Percentiles rank a stretch among this genome's conserved stretches.
These are phyloP conservation scores for Penicillium samsonianum DNA, from an alignment of 495 filamentous ascomycete genomes.

Conservation along the genomic window DNA sequence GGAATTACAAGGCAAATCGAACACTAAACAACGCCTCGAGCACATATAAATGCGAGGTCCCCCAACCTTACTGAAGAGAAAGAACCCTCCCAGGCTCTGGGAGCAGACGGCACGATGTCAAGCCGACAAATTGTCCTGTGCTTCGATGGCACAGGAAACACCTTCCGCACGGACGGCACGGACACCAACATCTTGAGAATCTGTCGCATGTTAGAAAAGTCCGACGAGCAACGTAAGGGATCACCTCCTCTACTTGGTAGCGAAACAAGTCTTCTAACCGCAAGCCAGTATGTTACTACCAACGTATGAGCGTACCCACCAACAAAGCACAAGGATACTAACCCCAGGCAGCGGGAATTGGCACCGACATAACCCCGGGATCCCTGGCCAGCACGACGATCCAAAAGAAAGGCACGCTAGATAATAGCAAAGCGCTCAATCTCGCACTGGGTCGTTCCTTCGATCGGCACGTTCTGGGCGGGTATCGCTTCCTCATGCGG, in stretches of 20 bases:
- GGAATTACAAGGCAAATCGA: not conserved
- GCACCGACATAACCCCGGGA: constrained; percentile 30
- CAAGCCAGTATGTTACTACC: constrained; percentile 10
- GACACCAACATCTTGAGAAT: constrained; percentile 17
- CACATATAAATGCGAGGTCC: constrained; percentile 1
- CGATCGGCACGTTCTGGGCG: constrained; percentile 74
- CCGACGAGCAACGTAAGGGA: constrained; percentile 15
- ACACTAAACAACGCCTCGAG: not conserved
- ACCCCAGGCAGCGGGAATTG: constrained; percentile 38
- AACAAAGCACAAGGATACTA: constrained; percentile 20
- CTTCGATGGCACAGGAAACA: constrained; percentile 18
- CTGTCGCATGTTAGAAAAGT: constrained; percentile 13
- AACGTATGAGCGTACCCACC: constrained; percentile 7
- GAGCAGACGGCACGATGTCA: not conserved
- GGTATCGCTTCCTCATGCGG: constrained; percentile 88
- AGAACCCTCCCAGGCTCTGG: not conserved
- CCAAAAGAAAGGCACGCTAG: constrained; percentile 40
- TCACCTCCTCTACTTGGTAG: not conserved
- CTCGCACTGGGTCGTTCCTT: constrained; percentile 74
- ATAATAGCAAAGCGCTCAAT: constrained; percentile 73
- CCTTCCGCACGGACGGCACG: constrained; percentile 6
- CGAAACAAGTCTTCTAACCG: not conserved
- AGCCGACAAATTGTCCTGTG: constrained; percentile 12
- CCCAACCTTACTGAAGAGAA: not conserved
- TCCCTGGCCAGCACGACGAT: constrained; percentile 5